Conservation (phyloP, 345 rosid genomes). For the Hibiscus tridactylites region DNA sequence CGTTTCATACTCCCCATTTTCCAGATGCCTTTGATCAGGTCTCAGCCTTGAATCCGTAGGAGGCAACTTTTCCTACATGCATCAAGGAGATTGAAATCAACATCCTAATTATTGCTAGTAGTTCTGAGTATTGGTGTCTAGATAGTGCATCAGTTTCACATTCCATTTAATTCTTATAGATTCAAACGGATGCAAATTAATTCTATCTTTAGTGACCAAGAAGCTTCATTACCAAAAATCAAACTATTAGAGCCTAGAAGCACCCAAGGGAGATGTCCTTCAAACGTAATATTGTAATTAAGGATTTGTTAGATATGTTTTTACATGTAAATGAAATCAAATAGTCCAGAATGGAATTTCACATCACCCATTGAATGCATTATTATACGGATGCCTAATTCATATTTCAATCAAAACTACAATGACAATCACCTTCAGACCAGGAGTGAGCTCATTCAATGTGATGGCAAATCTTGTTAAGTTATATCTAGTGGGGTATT, state of each 20-base stretch:
- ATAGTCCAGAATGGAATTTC: neutral
- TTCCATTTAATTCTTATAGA: neutral
- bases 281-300: neutral
- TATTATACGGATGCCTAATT: neutral
- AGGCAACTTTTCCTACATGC: slow-evolving; percentile 64
- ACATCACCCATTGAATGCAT: neutral
- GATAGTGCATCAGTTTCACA: neutral
- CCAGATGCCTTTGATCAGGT: slow-evolving; percentile 83
- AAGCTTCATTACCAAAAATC: neutral
- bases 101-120: neutral
- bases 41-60: slow-evolving; percentile 97
- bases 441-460: slow-evolving; percentile 79
- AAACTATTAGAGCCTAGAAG: neutral
- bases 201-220: neutral
- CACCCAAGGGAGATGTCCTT: neutral
- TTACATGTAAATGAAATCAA: neutral
- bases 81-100: slow-evolving; percentile 4
- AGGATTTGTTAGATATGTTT: neutral
- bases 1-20: slow-evolving; percentile 57
- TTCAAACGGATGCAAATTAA: neutral
- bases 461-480: slow-evolving; percentile 85
- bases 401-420: neutral
- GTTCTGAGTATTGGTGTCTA: neutral
- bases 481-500: slow-evolving; percentile 71
- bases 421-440: slow-evolving; percentile 53